Evolutionary conservation across 108 stramenopile genomes (phyloP).

Genomic region (Tribonema minus): DNA sequence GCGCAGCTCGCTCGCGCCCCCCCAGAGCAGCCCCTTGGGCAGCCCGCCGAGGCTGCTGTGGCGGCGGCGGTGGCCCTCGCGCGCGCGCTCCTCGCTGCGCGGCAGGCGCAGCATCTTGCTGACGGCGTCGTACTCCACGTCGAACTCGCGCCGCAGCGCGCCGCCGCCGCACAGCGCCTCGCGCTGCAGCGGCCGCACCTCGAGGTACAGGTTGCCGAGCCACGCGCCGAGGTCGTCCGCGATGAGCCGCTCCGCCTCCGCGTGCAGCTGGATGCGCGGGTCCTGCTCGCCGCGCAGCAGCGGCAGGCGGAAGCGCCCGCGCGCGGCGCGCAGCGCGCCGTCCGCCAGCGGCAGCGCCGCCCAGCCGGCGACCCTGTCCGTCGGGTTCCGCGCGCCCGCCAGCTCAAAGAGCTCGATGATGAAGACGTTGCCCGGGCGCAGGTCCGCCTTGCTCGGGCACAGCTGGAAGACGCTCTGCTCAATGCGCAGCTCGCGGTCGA

Average conservation of each 20-base stretch:
- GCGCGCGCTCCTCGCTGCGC: neutral
- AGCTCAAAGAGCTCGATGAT: slow-evolving; percentile 57
- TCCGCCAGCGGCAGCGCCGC: slow-evolving; percentile 53
- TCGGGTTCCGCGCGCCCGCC: slow-evolving; percentile 8
- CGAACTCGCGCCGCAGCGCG: slow-evolving; percentile 14
- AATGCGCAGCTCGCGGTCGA: slow-evolving; percentile 48
- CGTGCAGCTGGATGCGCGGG: slow-evolving; percentile 41
- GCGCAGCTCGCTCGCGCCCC: neutral
- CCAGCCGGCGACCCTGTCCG: slow-evolving; percentile 56
- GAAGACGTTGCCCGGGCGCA: slow-evolving; percentile 46
- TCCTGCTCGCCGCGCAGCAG: slow-evolving; percentile 54
- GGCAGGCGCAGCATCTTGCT: slow-evolving; percentile 30
- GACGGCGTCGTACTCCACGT: slow-evolving; percentile 49
- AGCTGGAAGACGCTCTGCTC: slow-evolving; percentile 52
- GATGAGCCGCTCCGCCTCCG: slow-evolving; percentile 23
- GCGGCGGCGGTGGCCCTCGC: neutral
- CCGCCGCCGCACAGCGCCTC: slow-evolving; percentile 1
- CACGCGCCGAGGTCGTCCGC: slow-evolving; percentile 44
- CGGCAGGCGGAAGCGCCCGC: slow-evolving; percentile 52
- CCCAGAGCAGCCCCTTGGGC: neutral
- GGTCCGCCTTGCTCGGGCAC: slow-evolving; percentile 17
- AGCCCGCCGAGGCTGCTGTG: neutral
- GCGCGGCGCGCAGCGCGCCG: slow-evolving; percentile 9
- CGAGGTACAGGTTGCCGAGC: slow-evolving; percentile 61
- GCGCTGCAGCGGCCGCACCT: slow-evolving; percentile 49